phyloP scores from a whole-genome alignment of 2,329 filamentous ascomycete genomes.

The Aspergillus oerlinghausenensis region DNA sequence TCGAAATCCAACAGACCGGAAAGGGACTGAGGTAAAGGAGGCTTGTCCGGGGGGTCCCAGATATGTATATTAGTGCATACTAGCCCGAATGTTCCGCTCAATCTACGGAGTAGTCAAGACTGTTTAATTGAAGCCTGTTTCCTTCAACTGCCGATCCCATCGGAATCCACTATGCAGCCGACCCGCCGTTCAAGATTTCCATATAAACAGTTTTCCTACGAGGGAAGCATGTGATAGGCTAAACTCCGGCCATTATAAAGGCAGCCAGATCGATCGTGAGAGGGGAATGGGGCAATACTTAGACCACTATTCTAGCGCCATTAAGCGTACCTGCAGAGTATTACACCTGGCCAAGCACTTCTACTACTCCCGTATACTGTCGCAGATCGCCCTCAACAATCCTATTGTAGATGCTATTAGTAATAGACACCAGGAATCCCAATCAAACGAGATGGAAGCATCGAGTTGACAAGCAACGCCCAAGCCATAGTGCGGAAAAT shows the following conservation, averaged over 20 bases:
- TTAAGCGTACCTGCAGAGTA: neutral
- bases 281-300: neutral
- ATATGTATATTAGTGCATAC: neutral
- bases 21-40: neutral
- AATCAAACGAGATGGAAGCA: neutral
- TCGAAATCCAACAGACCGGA: neutral
- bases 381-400: neutral
- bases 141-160: neutral
- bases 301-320: neutral
- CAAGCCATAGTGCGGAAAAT: neutral
- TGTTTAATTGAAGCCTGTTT: neutral
- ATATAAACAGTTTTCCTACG: neutral
- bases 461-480: neutral
- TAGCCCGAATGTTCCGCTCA: neutral
- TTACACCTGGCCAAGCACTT: neutral
- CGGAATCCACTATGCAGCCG: neutral
- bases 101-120: too few relatives aligned
- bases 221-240: neutral
- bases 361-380: too few relatives aligned
- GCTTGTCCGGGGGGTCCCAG: neutral
- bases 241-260: neutral
- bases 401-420: neutral
- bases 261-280: conserved; percentile 2
- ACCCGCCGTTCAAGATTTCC: neutral
- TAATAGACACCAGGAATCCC: neutral